Percentiles rank a stretch among this genome's conserved stretches.
phyloP scores from a whole-genome alignment of 495 filamentous ascomycete genomes.

The Thozetella sp. region DNA sequence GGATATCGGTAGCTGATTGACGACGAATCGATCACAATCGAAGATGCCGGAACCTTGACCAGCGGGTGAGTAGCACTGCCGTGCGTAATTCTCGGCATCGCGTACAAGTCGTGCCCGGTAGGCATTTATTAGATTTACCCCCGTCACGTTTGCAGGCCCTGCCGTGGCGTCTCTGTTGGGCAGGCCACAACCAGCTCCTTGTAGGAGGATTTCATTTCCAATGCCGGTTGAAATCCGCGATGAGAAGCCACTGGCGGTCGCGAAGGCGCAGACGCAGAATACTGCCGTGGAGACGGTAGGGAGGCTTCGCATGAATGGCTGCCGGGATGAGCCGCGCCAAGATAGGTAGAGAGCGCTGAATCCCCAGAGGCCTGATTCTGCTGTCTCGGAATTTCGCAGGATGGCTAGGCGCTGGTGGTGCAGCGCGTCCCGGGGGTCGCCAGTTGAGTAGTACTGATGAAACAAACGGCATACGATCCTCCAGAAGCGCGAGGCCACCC shows the following conservation, averaged over 20 bases:
- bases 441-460: constrained; percentile 4
- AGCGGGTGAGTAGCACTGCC: constrained; percentile 4
- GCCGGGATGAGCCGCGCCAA: not conserved
- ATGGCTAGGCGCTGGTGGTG: constrained; percentile 14
- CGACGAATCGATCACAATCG: constrained; percentile 5
- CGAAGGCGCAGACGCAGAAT: not conserved
- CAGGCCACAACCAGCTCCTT: not conserved
- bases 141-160: not conserved
- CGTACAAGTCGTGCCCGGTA: not conserved
- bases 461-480: constrained; percentile 5
- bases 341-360: not conserved
- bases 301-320: not conserved
- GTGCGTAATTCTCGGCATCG: constrained; percentile 6
- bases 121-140: not conserved
- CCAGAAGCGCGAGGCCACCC: constrained; percentile 10
- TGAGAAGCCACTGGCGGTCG: not conserved
- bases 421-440: constrained; percentile 4
- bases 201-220: constrained; percentile 6
- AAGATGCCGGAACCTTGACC: not conserved
- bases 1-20: not conserved
- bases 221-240: not conserved
- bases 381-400: constrained; percentile 8
- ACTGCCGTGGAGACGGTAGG: not conserved
- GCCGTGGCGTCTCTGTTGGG: not conserved
- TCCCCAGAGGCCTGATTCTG: not conserved